Base-by-base conservation (phyloP, 805 yeast genomes). In the Barnettozyma populi region DNA sequence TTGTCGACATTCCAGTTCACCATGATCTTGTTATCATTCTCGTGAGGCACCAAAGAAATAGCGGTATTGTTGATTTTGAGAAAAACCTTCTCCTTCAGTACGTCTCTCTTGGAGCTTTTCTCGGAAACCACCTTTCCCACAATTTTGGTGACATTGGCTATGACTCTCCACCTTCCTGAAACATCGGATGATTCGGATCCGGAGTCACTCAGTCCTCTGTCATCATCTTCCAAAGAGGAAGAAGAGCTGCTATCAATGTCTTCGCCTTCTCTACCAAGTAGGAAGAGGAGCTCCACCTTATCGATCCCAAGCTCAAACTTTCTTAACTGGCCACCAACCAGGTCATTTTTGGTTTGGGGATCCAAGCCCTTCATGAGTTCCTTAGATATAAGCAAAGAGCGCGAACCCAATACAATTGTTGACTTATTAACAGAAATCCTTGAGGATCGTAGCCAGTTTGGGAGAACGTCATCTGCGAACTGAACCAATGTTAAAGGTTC, bases 321-420 rank as follows among this genome's bases (percentile, higher is more conserved):
- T 54, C 74, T 65, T 41, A 70, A 44, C 41, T 68, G 66, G 6
- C 71, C 73, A 49, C 62, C 62, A 3, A 72, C 66, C n/a, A 70
- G 52, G 52, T 72, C 76, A 41, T 68, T 67, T 20, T 65, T 58
- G 36, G 70, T 63, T 36, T 65, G 70, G 3, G 68, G 47, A 8
- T 62, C 63, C 1, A 64, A 43, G 3, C 52, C 46, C 20, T 69
- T 62, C 41, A 72, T 63, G 1, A 66, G 54, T 21, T 67, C 70
- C 18, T 70, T 65, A 5, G 75, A 71, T 57, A 74, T 59, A 42
- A 74, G 61, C 2, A 73, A 64, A 1, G 78, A 73, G 35, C 79
- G 64, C 8, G 74, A 65, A 4, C 76, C 77, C 11, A 72, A 40
- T 3, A 61, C 46, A 1, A 69, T 25, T 2, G 50, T 52, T 5